Evolutionary conservation across 2,329 filamentous ascomycete species (phyloP).

Genomic region (Scedosporium minutisporum): DNA sequence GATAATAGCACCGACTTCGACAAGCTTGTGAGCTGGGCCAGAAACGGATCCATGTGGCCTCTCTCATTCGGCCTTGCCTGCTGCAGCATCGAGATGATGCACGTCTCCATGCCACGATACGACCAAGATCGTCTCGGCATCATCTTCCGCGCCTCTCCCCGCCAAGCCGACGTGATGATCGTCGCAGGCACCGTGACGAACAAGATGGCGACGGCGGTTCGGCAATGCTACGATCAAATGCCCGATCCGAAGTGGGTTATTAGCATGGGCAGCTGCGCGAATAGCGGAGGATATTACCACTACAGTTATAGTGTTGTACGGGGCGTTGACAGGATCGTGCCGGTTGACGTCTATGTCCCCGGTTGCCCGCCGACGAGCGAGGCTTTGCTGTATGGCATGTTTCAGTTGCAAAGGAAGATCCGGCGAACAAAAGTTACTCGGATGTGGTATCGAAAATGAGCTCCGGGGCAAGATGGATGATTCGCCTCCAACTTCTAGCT

Average conservation of each 20-base stretch:
- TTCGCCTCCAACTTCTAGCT: too few relatives aligned
- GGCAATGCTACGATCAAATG: constrained; percentile 94
- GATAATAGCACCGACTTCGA: constrained; percentile 61
- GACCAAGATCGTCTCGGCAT: constrained; percentile 83
- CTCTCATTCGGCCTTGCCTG: constrained; percentile 84
- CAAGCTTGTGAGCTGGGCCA: constrained; percentile 72
- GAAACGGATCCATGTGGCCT: constrained; percentile 78
- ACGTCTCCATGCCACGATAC: constrained; percentile 77
- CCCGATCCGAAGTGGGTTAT: constrained; percentile 80
- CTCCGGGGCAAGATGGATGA: too few relatives aligned
- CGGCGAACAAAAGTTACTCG: constrained; percentile 45
- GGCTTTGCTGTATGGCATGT: constrained; percentile 60
- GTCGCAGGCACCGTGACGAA: constrained; percentile 88
- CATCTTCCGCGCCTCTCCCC: constrained; percentile 80
- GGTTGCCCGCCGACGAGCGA: constrained; percentile 58
- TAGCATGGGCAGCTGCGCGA: constrained; percentile 77
- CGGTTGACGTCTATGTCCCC: constrained; percentile 72
- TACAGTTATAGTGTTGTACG: constrained; percentile 72
- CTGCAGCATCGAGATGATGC: constrained; percentile 91
- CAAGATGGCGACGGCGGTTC: constrained; percentile 87
- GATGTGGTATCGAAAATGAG: constrained; percentile 50
- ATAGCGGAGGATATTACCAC: constrained; percentile 80
- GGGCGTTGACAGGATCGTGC: constrained; percentile 67
- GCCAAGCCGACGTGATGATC: constrained; percentile 88
- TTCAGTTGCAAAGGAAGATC: constrained; percentile 72